Evolutionary conservation across 129 eudicot species (phyloP).

Genomic region (sunflower (Helianthus annuus)): DNA sequence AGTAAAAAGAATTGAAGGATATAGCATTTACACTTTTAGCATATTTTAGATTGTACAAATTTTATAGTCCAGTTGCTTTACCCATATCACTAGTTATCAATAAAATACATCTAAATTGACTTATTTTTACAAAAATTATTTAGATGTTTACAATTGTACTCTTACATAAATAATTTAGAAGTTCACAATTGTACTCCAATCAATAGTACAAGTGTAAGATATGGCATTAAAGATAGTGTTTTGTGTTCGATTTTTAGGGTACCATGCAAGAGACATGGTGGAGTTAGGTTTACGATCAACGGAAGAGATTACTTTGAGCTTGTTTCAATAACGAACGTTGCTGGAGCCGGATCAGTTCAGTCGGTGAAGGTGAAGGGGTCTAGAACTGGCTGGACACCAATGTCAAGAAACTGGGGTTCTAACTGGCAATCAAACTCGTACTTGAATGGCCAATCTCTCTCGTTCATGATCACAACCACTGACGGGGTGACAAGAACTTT

Average conservation of each 20-base stretch:
- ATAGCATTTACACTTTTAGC: not conserved
- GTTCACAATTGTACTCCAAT: not conserved
- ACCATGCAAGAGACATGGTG: conserved; percentile 69
- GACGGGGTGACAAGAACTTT: conserved; percentile 65
- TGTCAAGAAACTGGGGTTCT: conserved; percentile 91
- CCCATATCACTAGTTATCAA: not conserved
- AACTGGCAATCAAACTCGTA: conserved; percentile 75
- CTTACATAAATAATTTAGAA: not conserved
- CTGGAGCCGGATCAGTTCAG: conserved; percentile 62
- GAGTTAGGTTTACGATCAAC: conserved; percentile 66
- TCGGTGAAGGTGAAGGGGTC: conserved; percentile 70
- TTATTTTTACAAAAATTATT: not conserved
- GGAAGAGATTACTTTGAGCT: conserved; percentile 83
- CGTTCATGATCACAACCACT: conserved; percentile 67
- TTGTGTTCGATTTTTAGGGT: conserved; percentile 46
- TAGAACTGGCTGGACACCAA: conserved; percentile 54
- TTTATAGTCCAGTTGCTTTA: not conserved
- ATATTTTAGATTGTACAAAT: not conserved
- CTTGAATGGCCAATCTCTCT: conserved; percentile 64
- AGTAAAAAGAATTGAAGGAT: not conserved
- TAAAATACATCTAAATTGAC: not conserved
- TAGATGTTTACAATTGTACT: no score
- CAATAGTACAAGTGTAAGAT: not conserved
- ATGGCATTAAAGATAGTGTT: not conserved
- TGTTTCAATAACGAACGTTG: conserved; percentile 62